phyloP scores from a whole-genome alignment of 1,284 basidiomycete genomes.

The Sporisorium iseilematis-ciliati region DNA sequence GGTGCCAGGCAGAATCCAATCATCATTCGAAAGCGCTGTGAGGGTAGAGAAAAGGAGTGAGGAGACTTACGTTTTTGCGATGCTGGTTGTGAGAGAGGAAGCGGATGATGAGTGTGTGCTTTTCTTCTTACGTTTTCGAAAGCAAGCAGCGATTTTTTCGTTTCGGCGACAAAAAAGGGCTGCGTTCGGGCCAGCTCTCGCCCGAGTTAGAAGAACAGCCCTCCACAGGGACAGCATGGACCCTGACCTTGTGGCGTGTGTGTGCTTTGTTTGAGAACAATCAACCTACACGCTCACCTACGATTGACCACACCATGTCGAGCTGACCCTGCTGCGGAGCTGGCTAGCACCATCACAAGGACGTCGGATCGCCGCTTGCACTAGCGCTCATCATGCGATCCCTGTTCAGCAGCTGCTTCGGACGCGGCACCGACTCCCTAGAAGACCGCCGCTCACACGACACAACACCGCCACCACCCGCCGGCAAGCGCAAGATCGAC shows the following conservation, averaged over 20 bases:
- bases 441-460: neutral
- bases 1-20: constrained; percentile 60
- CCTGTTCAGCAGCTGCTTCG: constrained; percentile 37
- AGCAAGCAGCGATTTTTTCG: neutral
- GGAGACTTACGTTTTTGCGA: constrained; percentile 26
- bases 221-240: constrained; percentile 17
- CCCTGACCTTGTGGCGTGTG: neutral
- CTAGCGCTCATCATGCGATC: constrained; percentile 16
- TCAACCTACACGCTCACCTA: too few species aligned
- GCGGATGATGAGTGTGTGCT: too few species aligned
- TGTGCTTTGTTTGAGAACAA: too few species aligned
- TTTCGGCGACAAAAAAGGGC: constrained; percentile 8
- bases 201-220: constrained; percentile 17
- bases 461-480: neutral
- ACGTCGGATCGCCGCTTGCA: neutral
- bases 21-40: constrained; percentile 42
- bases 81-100: constrained; percentile 19
- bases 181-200: constrained; percentile 23
- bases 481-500: constrained; percentile 33
- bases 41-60: neutral
- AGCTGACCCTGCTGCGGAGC: neutral
- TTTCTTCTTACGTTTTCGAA: constrained; percentile 5
- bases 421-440: neutral
- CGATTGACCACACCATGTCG: neutral
- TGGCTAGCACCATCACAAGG: neutral